Evolutionary conservation across 139 green algal genomes (phyloP), one percentile per base, ranked within the genome.

Genomic region (Coccomyxa sp.): DNA sequence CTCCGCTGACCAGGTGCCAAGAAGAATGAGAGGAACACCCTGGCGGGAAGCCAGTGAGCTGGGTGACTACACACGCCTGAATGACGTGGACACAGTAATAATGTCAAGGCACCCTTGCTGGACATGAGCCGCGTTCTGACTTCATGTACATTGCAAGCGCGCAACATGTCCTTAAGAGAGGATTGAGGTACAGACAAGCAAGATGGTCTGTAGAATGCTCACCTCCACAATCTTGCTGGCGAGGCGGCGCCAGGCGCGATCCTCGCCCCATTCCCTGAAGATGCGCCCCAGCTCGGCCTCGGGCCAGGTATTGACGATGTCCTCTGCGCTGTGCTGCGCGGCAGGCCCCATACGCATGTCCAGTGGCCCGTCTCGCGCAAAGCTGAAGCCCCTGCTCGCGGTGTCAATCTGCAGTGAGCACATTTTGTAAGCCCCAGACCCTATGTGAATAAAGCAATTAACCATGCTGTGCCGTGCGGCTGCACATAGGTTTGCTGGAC

Each of bases 251-350:
- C 92, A 98, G 79, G 88, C 78, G 64, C 92, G 90, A 86, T 99
- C 96, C 82, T 98, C 96, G 5, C 96, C 96, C 82, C 94, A 98
- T 36, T 98, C 93, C 1, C 89, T 81, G 0, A 99, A 82, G 34
- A 99, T 92, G 24, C 82, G 70, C 0, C 89, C 94, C 50, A 99
- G 80, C 75, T 95, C 86, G 2, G 75, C 82, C 88, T 99, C 96
- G 0, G 89, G 80, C 87, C 89, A 96, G 29, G 75, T 85, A 86
- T 99, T 99, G 0, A 99, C 84, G 16, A 97, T 81, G 37, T 93
- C 85, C 70, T 89, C 91, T 2, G 95, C 95, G 31, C 84, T 94
- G 33, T 90, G 50, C 31, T 5, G 3, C 7, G 79, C 79, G n/a
- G 40, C 41, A 18, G 40, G 29, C 34, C 54, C 91, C 93, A 99